A percentile compares a stretch with the other conserved stretches of the same genome.
Conservation (phyloP, 2,329 filamentous ascomycete genomes). For the Colletotrichum lupini region DNA sequence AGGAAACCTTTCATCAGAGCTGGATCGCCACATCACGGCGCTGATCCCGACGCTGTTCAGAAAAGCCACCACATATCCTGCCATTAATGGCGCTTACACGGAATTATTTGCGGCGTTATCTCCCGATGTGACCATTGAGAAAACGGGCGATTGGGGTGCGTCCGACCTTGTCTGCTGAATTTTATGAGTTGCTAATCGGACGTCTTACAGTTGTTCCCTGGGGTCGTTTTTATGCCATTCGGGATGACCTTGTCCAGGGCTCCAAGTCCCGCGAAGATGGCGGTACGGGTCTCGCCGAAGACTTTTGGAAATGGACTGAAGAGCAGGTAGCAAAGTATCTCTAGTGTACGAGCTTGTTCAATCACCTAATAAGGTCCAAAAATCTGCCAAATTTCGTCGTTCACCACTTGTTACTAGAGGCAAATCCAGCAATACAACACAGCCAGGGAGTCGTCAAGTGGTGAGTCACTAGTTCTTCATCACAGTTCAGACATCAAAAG, state of each 20-base stretch:
- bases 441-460: neutral
- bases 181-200: neutral
- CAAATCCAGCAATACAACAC: neutral
- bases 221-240: slow-evolving; percentile 48
- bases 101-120: slow-evolving; percentile 59
- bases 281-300: slow-evolving; percentile 48
- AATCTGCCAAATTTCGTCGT: no score
- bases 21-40: slow-evolving; percentile 39
- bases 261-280: slow-evolving; percentile 48
- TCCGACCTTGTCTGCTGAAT: neutral
- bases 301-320: slow-evolving; percentile 56
- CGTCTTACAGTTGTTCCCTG: slow-evolving; percentile 47
- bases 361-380: neutral
- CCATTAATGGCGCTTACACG: slow-evolving; percentile 57
- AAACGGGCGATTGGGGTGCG: slow-evolving; percentile 46
- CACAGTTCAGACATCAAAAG: neutral
- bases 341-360: neutral
- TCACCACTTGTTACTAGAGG: neutral
- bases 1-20: slow-evolving; percentile 51
- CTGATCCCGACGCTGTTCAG: slow-evolving; percentile 27
- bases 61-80: slow-evolving; percentile 40
- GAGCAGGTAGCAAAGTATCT: slow-evolving; percentile 45
- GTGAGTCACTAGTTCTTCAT: neutral
- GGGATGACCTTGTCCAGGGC: slow-evolving; percentile 42
- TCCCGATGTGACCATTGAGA: slow-evolving; percentile 52